Evolutionary conservation across 1,139 yeast species (phyloP).

Genomic region (Candida sp.): DNA sequence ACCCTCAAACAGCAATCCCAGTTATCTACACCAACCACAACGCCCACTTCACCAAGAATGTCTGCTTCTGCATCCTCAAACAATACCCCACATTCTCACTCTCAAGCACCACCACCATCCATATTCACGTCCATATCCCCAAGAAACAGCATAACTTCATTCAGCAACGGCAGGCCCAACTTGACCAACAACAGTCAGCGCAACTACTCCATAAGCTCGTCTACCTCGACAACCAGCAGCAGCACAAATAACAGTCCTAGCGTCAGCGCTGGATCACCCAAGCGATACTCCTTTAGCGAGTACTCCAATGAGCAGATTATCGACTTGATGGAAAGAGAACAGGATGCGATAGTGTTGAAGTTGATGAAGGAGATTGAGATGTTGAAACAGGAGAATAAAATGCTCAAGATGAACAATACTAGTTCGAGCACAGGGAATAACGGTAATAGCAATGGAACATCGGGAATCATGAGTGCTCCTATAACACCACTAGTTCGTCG

Average conservation of each 20-base stretch:
- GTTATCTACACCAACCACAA: background rate
- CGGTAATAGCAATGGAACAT: background rate
- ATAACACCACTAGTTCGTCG: slow-evolving; percentile 10
- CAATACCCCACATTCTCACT: background rate
- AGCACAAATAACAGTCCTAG: background rate
- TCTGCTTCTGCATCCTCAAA: background rate
- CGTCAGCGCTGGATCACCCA: background rate
- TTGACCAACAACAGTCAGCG: slow-evolving; percentile 2
- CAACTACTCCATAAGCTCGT: slow-evolving; percentile 10
- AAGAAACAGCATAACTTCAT: slow-evolving; percentile 12
- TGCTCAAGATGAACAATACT: slow-evolving; percentile 20
- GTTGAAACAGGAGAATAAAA: slow-evolving; percentile 55
- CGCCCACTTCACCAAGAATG: background rate
- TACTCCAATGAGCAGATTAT: slow-evolving; percentile 50
- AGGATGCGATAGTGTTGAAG: slow-evolving; percentile 66
- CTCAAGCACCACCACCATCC: slow-evolving; percentile 6
- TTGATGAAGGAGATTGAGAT: slow-evolving; percentile 58
- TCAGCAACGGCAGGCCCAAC: slow-evolving; percentile 6
- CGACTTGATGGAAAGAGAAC: slow-evolving; percentile 71
- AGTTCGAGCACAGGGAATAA: background rate
- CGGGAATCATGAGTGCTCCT: slow-evolving; percentile 1
- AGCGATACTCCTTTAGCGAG: slow-evolving; percentile 10
- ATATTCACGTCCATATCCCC: slow-evolving; percentile 13
- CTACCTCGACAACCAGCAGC: background rate
- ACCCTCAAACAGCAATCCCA: background rate